These are phyloP conservation scores for Ogataea pignaliae DNA, from an alignment of 805 yeast species.

Conservation along the genomic window DNA sequence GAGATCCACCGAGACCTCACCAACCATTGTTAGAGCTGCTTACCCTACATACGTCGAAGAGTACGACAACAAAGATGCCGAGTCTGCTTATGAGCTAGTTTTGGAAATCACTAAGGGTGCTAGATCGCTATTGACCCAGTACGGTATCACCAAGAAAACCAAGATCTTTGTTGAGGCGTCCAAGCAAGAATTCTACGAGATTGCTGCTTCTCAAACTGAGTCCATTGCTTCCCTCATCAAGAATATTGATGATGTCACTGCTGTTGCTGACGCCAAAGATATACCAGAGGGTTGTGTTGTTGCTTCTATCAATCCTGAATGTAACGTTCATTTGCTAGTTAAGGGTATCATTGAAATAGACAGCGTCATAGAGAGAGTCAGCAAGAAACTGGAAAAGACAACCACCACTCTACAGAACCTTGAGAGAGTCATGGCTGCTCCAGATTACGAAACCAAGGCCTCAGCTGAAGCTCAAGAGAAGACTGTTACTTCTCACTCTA, in stretches of 20 bases:
- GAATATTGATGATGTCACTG: conserved; percentile 73
- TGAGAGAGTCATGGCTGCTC: conserved; percentile 61
- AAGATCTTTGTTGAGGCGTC: conserved; percentile 76
- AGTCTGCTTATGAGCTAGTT: conserved; percentile 74
- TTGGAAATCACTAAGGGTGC: conserved; percentile 86
- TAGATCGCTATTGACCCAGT: conserved; percentile 88
- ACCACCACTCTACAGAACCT: conserved; percentile 55
- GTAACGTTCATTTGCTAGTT: conserved; percentile 84
- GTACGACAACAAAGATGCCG: conserved; percentile 62
- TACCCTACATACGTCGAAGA: conserved; percentile 66
- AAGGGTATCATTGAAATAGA: conserved; percentile 94
- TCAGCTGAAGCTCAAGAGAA: conserved; percentile 74
- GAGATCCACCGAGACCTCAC: conserved; percentile 64
- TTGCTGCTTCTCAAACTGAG: conserved; percentile 66
- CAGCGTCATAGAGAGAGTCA: conserved; percentile 80
- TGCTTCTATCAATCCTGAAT: conserved; percentile 72
- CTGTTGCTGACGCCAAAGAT: conserved; percentile 48
- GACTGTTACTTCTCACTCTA: conserved; percentile 64
- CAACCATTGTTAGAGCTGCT: conserved; percentile 70
- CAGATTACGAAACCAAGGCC: conserved; percentile 86
- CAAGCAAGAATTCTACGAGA: conserved; percentile 41
- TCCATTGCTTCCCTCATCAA: conserved; percentile 90
- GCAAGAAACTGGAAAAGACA: conserved; percentile 67
- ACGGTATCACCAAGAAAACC: conserved; percentile 83
- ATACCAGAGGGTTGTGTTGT: conserved; percentile 91